Base-by-base conservation (phyloP, 192 early-diverging fungal genomes). In the Coemansia sp. region DNA sequence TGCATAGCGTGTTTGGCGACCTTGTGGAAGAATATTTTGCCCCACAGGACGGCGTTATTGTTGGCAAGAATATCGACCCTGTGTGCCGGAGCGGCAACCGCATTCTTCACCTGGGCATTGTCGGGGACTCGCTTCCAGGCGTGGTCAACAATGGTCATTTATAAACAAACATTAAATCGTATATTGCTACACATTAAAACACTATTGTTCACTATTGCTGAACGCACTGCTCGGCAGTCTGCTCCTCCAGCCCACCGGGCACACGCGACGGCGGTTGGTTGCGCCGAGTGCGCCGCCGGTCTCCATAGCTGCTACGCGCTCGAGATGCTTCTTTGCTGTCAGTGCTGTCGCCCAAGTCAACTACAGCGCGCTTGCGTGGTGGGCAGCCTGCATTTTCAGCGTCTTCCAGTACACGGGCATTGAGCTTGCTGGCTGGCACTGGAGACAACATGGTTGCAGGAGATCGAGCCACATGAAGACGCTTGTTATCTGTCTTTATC, bases 1-100 rank as follows among this genome's bases (percentile, higher is more conserved):
- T 95, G 63, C 88, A 93, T 66, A 92, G 90, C 56, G 90, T 95
- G 48, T 95, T 95, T 81, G 93, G 93, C 11, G 88, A 90, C 61
- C 83, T 93, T 47, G 88, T 90, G 25, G 90, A 93, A 40, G 86
- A 87, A 62, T 91, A 93, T 58, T 93, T 83, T 84, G 86, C 89
- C 47, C 91, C 93, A 1, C 81, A 85, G 50, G 81, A 84, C 60
- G 92, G 92, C 28, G 85, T 95, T 64, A 88, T 93, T 2, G 90
- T 94, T 50, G 92, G 93, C 50, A 78, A 91, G 60, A 86, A 87
- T 55, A 86, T 89, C 7, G 90, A 95, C 62, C 93, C 93, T 1
- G 93, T 95, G 1, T 91, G 90, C 52, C 90, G 92, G 84, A 84
- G 85, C 14, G 93, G 93, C 5, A 89, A 90, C 74, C 88, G 93